Evolutionary conservation across 2,329 filamentous ascomycete species (phyloP), one percentile per base, ranked within the genome.

Genomic region (Pseudocercospora eumusae): DNA sequence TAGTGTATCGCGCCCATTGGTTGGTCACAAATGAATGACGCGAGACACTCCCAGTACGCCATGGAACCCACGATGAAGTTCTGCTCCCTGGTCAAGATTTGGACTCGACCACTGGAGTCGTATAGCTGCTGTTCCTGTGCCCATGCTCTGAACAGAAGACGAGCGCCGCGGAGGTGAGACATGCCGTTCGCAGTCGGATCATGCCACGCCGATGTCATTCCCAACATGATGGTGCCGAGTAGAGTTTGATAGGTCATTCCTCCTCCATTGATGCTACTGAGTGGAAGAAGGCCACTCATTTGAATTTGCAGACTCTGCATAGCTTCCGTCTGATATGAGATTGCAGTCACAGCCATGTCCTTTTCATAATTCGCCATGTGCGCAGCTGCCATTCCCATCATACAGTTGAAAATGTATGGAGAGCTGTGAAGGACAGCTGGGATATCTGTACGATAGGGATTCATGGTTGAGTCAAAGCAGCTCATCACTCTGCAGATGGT

Each of bases 31-130:
- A 66, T 59, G 36, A 64, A 61, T 2, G 64, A 64, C n/a, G 59
- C 57, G 6, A 64, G 60, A 42, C 56, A 66, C 50, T 66, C 62
- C 57, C 60, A 59, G 23, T 62, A 66, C n/a, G 57, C 62, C 64
- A 64, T 64, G 10, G 62, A 59, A 6, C 64, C 62, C 13, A 64
- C 57, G 9, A 66, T 56, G 57, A 64, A 66, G 27, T 60, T 62
- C 52, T 66, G 62, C 25, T 66, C 59, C 27, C 64, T 59, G 28
- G 57, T 59, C 15, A 66, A 27, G 10, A 62, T 5, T 9, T 15
- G 40, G 5, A 55, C 25, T n/a, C 18, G 45, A 6, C 60, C 57
- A 28, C 52, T 31, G 9, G 1, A 6, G 7, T 54, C 53, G 20
- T 23, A n/a, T 13, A 64, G 44, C 18, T 52, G 31, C 18, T 64